phyloP scores from a whole-genome alignment of 2,329 filamentous ascomycete genomes.

The Eutypa lata region DNA sequence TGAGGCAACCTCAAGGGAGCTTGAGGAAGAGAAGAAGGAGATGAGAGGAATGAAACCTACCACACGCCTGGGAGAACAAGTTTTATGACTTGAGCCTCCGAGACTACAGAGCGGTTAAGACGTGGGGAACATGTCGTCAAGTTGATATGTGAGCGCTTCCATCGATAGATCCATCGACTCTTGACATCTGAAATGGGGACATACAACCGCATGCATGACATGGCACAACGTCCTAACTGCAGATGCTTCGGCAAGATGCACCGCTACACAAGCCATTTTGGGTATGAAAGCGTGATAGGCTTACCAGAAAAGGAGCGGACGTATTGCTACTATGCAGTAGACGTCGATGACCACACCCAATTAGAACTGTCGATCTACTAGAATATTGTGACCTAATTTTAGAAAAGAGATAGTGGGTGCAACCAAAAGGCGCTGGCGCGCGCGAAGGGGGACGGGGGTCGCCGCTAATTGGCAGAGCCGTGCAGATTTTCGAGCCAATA shows the following conservation, averaged over 20 bases:
- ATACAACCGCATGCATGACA: conserved; percentile 18
- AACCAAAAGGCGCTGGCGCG: conserved; percentile 23
- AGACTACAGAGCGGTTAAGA: conserved; percentile 27
- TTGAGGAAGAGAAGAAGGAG: conserved; percentile 22
- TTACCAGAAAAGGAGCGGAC: conserved; percentile 19
- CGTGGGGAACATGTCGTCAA: conserved; percentile 17
- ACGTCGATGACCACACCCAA: conserved; percentile 20
- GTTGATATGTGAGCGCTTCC: conserved; percentile 25
- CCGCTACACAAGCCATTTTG: conserved; percentile 21
- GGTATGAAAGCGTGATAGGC: conserved; percentile 22
- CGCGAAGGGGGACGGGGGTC: conserved; percentile 13
- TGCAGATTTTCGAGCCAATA: conserved; percentile 26
- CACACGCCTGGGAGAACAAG: conserved; percentile 21
- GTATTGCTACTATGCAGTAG: conserved; percentile 20
- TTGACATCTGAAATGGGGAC: conserved; percentile 16
- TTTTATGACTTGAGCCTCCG: conserved; percentile 25
- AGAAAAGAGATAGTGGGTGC: conserved; percentile 18
- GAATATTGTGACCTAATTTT: conserved; percentile 24
- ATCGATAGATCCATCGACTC: conserved; percentile 6
- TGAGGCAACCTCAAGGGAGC: conserved; percentile 31
- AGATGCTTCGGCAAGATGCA: conserved; percentile 21
- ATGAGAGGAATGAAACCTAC: conserved; percentile 20
- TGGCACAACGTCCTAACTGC: conserved; percentile 21
- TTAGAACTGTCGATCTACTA: conserved; percentile 14
- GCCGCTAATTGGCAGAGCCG: conserved; percentile 20